A percentile compares a stretch with the other conserved stretches of the same genome.
These are phyloP conservation scores for Aspergillus steynii DNA, from an alignment of 495 filamentous ascomycete genomes.

Conservation along the genomic window DNA sequence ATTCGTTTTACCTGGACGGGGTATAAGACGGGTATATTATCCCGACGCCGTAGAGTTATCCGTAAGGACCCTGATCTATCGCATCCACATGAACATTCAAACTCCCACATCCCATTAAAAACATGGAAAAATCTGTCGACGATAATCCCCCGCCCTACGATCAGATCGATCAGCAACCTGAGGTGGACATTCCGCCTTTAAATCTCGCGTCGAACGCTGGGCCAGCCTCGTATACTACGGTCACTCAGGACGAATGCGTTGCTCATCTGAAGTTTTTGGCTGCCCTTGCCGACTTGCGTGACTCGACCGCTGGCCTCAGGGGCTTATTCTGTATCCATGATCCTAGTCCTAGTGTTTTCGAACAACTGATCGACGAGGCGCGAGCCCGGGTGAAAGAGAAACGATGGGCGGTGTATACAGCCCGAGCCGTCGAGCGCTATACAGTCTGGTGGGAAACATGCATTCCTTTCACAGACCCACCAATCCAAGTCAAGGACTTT, in stretches of 20 bases:
- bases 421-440: conserved; percentile 73
- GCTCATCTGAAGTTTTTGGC: conserved; percentile 78
- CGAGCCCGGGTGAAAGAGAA: conserved; percentile 66
- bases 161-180: conserved; percentile 14
- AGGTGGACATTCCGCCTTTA: conserved; percentile 15
- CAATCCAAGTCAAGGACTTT: conserved; percentile 12
- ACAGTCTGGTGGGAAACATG: conserved; percentile 63
- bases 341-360: conserved; percentile 30
- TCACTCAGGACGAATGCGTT: conserved; percentile 54
- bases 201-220: conserved; percentile 19
- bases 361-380: conserved; percentile 18
- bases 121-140: background rate
- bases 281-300: conserved; percentile 65
- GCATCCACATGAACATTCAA: background rate
- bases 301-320: conserved; percentile 62
- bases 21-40: background rate
- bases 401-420: conserved; percentile 75
- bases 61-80: background rate
- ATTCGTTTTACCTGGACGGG: background rate
- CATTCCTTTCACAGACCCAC: conserved; percentile 13
- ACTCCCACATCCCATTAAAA: background rate
- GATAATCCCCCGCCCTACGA: conserved; percentile 23
- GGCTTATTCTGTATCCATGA: conserved; percentile 66
- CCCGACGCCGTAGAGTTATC: background rate
- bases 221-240: conserved; percentile 16